These are phyloP conservation scores for Pyrenochaeta sp. DNA, from an alignment of 2,329 filamentous ascomycete species.

Conservation along the genomic window DNA sequence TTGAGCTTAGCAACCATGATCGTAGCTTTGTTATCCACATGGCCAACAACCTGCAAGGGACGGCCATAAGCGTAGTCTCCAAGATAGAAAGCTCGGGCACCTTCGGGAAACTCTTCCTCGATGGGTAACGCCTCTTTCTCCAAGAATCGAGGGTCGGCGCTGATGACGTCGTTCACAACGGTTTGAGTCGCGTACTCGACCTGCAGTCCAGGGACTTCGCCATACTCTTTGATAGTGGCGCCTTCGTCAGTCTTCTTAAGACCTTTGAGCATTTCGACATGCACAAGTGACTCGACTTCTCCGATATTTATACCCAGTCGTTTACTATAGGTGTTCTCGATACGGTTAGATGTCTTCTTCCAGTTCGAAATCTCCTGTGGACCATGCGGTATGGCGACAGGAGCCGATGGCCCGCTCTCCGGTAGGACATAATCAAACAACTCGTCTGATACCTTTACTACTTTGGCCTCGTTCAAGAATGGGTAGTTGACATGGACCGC, in stretches of 20 bases:
- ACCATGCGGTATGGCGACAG: slow-evolving; percentile 74
- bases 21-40: slow-evolving; percentile 77
- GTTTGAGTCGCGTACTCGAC: slow-evolving; percentile 91
- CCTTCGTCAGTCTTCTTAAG: slow-evolving; percentile 90
- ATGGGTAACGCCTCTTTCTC: slow-evolving; percentile 88
- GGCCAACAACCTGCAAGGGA: slow-evolving; percentile 81
- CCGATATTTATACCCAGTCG: slow-evolving; percentile 88
- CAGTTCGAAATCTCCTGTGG: slow-evolving; percentile 82
- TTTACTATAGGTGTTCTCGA: slow-evolving; percentile 90
- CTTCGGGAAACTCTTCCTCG: slow-evolving; percentile 87
- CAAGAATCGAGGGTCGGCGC: slow-evolving; percentile 91
- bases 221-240: slow-evolving; percentile 92
- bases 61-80: slow-evolving; percentile 93
- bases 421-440: slow-evolving; percentile 85
- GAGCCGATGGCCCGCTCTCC: slow-evolving; percentile 66
- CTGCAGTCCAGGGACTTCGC: slow-evolving; percentile 82
- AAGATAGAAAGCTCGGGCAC: slow-evolving; percentile 87
- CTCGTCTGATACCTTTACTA: slow-evolving; percentile 89
- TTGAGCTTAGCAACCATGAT: slow-evolving; percentile 78
- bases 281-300: slow-evolving; percentile 84
- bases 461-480: slow-evolving; percentile 92
- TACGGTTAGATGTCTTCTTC: slow-evolving; percentile 81
- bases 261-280: slow-evolving; percentile 93
- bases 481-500: slow-evolving; percentile 93
- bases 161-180: slow-evolving; percentile 87